Evolutionary conservation across 2,329 filamentous ascomycete genomes (phyloP), one percentile per base, ranked within the genome.

Genomic region (Zymoseptoria crescenta): DNA sequence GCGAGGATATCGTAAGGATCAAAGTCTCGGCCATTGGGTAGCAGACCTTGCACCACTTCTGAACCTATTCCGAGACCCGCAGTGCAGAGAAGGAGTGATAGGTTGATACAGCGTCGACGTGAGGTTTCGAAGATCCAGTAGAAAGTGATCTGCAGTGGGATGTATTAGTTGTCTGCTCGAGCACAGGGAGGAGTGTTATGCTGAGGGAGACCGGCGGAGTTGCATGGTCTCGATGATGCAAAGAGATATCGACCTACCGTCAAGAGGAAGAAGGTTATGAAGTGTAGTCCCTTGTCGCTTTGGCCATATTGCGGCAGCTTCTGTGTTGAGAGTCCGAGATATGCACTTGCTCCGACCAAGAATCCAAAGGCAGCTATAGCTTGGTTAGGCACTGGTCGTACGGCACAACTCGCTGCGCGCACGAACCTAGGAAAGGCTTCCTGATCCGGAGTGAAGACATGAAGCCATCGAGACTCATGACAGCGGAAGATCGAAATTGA

Each of bases 121-220:
- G 86, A 88, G 56, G 91, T 95, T 74, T 99, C 94, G 68, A 96
- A 77, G 72, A 96, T 89, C 91, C 94, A 99, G 83, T 99, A 99
- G 81, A 97, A 97, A 67, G 61, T 60, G 1, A 60, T 56, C 69
- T 72, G 56, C 28, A 49, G 19, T 51, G 24, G 24, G 24, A 49
- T n/a, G 20, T 51, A 19, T 21, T 10, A 21, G 49, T 51, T 24
- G 49, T 51, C 49, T 51, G 20, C 24, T 51, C 49, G 24, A 27
- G 20, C 35, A 45, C 35, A 45, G 35, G 35, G 35, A 45, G 35
- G 21, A 29, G 10, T 21, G n/a, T n/a, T 19, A 35, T 52, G 48
- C 9, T 57, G 19, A 45, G 48, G 24, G 19, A 29, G 1, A n/a
- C 16, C n/a, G 48, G n/a, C 9, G 20, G 13, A 24, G 48, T 41